Conservation (phyloP, 1,284 basidiomycete species). For the Vanrija pseudolonga region DNA sequence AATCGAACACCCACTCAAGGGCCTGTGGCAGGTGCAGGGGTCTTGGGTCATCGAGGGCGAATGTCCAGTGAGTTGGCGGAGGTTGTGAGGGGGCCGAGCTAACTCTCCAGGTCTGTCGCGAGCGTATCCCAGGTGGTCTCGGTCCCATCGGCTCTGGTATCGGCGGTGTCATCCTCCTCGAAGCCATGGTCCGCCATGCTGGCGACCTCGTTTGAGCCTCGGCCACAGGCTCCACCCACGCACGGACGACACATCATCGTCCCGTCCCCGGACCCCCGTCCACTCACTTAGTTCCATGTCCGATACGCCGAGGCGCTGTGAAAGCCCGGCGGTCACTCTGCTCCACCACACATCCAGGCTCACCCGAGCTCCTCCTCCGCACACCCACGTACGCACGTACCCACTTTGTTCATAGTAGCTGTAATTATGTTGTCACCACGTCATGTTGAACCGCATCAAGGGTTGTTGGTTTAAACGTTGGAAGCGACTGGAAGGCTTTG, state of each 20-base stretch:
- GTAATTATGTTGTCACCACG: too few species aligned
- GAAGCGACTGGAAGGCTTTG: too few species aligned
- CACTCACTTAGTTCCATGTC: too few species aligned
- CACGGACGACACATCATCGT: too few species aligned
- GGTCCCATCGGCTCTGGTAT: slow-evolving; percentile 22
- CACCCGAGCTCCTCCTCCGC: too few species aligned
- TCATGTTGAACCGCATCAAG: too few species aligned
- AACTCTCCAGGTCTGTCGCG: slow-evolving; percentile 30
- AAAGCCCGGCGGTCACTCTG: too few species aligned
- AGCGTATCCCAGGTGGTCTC: slow-evolving; percentile 30
- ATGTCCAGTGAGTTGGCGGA: slow-evolving; percentile 39
- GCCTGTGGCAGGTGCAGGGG: slow-evolving; percentile 33
- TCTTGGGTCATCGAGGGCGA: slow-evolving; percentile 43
- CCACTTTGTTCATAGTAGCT: too few species aligned
- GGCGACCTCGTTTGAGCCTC: not conserved
- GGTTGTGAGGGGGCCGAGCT: not conserved
- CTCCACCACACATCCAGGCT: too few species aligned
- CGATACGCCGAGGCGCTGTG: not conserved
- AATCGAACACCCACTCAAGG: slow-evolving; percentile 29
- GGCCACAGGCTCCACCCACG: too few species aligned
- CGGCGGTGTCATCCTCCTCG: slow-evolving; percentile 27
- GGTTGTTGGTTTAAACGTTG: too few species aligned
- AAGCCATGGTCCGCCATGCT: slow-evolving; percentile 6
- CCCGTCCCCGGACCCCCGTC: not conserved
- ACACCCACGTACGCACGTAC: too few species aligned